Percentiles rank a stretch among this genome's conserved stretches.
These are phyloP conservation scores for Tubosaeta sp. DNA, from an alignment of 768 basidiomycete species.

Conservation along the genomic window DNA sequence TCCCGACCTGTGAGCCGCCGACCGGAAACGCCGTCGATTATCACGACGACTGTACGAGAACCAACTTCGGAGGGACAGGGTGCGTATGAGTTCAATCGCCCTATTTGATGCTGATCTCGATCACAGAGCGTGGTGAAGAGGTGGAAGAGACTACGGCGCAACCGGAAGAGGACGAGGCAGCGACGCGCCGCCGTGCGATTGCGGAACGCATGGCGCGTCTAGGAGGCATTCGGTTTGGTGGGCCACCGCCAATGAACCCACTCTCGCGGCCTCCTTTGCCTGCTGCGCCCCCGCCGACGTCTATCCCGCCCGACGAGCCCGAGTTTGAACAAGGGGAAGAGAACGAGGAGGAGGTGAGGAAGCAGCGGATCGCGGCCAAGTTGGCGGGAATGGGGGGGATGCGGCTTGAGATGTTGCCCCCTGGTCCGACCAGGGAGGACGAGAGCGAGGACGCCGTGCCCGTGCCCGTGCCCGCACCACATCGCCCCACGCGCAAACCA, in stretches of 20 bases:
- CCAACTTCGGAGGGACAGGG: slow-evolving; percentile 5
- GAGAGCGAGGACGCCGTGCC: slow-evolving; percentile 25
- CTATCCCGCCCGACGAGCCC: slow-evolving; percentile 25
- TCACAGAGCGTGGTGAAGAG: slow-evolving; percentile 13
- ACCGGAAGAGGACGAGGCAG: slow-evolving; percentile 42
- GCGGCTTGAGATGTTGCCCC: slow-evolving; percentile 52
- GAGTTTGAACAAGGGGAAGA: slow-evolving; percentile 17
- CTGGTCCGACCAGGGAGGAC: slow-evolving; percentile 17
- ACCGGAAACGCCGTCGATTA: slow-evolving; percentile 22
- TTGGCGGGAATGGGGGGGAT: slow-evolving; percentile 55
- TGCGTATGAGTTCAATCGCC: not conserved
- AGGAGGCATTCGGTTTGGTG: slow-evolving; percentile 81
- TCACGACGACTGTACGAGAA: slow-evolving; percentile 19
- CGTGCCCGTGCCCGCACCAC: slow-evolving; percentile 32
- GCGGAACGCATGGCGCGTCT: slow-evolving; percentile 95
- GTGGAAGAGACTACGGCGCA: slow-evolving; percentile 4
- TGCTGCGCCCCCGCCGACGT: slow-evolving; percentile 34
- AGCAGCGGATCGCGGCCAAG: slow-evolving; percentile 50
- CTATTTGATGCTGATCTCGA: not conserved
- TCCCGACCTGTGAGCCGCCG: slow-evolving; percentile 12
- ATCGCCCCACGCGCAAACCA: slow-evolving; percentile 30
- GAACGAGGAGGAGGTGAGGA: slow-evolving; percentile 35
- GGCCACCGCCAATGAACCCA: slow-evolving; percentile 45
- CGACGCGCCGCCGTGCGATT: slow-evolving; percentile 61
- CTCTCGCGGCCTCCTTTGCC: slow-evolving; percentile 36